Base-by-base conservation (phyloP, 2,329 filamentous ascomycete genomes). In the Colletotrichum agaves region DNA sequence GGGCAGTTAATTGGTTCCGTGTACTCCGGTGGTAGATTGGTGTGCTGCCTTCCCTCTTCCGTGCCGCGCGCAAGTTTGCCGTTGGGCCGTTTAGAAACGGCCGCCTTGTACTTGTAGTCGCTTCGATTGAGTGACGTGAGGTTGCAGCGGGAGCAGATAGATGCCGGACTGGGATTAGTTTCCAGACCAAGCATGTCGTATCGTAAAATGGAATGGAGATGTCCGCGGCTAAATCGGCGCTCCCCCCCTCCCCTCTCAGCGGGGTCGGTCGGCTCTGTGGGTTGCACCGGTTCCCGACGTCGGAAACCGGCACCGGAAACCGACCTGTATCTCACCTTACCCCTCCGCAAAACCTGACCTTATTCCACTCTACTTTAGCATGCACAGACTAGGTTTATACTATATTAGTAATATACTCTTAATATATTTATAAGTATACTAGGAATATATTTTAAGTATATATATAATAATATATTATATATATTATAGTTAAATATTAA, bases 151-250 rank as follows among this genome's bases (percentile, higher is more conserved):
- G 47, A 53, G 46, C n/a, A 21, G 13, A 37, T 21, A 35, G 17
- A 13, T 60, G 17, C 53, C 41, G 13, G 7, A 46, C 53, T 52
- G 47, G 53, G 60, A 10, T 46, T 55, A n/a, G 61, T 27, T 44
- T 35, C 17, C 10, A 33, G 21, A 17, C 57, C 52, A 37, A 37
- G 37, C 15, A 43, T 27, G 47, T 55, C 11, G 63, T 31, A 58
- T 37, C n/a, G 52, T 50, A 12, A 43, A 43, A 64, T 61, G 64
- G 64, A 67, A 60, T 64, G 53, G 64, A 59, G 5, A 50, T 64
- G 39, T 67, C 64, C 64, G 64, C 61, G 61, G 59, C 64, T 64
- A 23, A 59, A 64, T 35, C 47, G 53, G 52, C 43, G 27, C 47
- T 27, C 23, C n/a, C 37, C 27, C 37, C 50, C 50, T 47, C 11